Conservation (phyloP, 2,329 filamentous ascomycete species). For the Emmonsia crescens region DNA sequence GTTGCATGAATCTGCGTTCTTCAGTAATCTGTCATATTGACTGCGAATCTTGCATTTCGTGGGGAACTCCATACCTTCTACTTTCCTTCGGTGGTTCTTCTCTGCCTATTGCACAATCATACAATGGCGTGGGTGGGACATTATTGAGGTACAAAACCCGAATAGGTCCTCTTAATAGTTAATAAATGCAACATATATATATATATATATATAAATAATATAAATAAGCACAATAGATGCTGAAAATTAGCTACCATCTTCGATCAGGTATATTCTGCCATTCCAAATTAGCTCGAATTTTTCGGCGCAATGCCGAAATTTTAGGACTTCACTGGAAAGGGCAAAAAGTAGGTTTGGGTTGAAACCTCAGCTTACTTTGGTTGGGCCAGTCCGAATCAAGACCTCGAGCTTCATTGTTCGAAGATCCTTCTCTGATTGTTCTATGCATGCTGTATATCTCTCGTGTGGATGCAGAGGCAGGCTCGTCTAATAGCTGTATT, state of each 20-base stretch:
- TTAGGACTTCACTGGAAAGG: background rate
- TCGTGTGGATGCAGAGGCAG: background rate
- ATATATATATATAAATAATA: too few relatives aligned
- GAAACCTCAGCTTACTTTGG: background rate
- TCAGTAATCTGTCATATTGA: background rate
- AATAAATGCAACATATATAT: background rate
- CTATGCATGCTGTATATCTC: background rate
- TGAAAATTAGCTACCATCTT: background rate
- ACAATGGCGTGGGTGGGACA: background rate
- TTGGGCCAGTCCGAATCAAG: background rate
- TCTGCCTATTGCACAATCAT: background rate
- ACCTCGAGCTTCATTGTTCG: background rate
- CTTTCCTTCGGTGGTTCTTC: background rate
- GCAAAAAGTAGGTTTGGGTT: too few relatives aligned
- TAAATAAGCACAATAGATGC: background rate
- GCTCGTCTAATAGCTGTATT: background rate
- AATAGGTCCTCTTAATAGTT: background rate
- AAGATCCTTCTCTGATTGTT: background rate
- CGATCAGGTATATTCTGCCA: background rate
- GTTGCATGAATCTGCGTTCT: background rate
- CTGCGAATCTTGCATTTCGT: background rate
- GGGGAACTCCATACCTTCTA: background rate
- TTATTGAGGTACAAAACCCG: background rate
- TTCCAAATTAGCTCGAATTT: background rate
- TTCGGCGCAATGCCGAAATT: background rate